Base-by-base conservation (phyloP, 768 basidiomycete genomes). In the Hypholoma sublateritium region DNA sequence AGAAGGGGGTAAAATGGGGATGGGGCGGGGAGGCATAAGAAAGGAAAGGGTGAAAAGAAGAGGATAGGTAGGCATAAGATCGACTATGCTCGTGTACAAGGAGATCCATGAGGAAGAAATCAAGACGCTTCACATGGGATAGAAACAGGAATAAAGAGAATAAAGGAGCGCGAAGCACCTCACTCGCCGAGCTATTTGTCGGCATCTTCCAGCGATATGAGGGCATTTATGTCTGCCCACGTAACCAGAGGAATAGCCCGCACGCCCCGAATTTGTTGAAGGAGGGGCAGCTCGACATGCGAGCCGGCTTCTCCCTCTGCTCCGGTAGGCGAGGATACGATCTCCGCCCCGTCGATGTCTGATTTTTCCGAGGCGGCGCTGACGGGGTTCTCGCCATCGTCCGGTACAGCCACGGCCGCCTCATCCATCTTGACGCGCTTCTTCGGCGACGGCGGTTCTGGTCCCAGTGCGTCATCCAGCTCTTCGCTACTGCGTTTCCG, bases 401-500 rank as follows among this genome's bases (percentile, higher is more conserved):
- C 28, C 28, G 28, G 28, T 9, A 32, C 28, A 21, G 41, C 8
- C 16, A 35, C 24, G 8, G n/a, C 32, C 21, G 6, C 46, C 14
- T n/a, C 22, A 25, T 47, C 46, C 43, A 66, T 58, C 50, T 63
- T 65, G 17, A 46, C 61, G 36, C 65, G 58, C 51, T 67, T 69
- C 22, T 62, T 59, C 49, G 59, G 50, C 17, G 55, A 39, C 2
- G 25, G 32, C 44, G 34, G 47, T 12, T 62, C 61, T 11, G 53
- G 62, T 4, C 50, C 58, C 19, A 65, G 67, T 3, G 55, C 68
- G n/a, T 69, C 69, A 1, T 79, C 76, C 19, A 82, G 69, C 60
- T 83, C 81, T 59, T 81, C 81, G 32, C 81, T 83, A 35, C 77
- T 75, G 19, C 81, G 75, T 59, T 83, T 83, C 56, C 74, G 70